Evolutionary conservation across 2,329 filamentous ascomycete genomes (phyloP), one percentile per base, ranked within the genome.

Genomic region (Sarocladium brachiariae): DNA sequence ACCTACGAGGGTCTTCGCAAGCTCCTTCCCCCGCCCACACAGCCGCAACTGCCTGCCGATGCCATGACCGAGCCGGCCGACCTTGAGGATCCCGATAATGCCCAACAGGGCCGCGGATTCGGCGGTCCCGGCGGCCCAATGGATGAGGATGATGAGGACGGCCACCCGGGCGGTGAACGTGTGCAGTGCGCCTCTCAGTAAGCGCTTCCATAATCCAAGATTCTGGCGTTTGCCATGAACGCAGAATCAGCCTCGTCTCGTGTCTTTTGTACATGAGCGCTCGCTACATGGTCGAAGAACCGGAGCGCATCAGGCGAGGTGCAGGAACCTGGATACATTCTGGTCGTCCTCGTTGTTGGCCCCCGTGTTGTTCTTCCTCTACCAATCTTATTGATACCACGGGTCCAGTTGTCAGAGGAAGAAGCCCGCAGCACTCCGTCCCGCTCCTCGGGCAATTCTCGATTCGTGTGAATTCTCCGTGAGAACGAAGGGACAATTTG

Each of bases 131-230:
- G 74, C 19, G 74, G 71, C 41, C 71, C 69, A 50, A 66, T 68
- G 75, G 85, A 89, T 1, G 87, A 91, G 35, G 87, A 91, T 11
- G 87, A 91, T 7, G 83, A 90, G 41, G 86, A 88, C 43, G 86
- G 84, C 18, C 84, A 87, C 56, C 77, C 81, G 13, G 85, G 86
- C 55, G 86, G 75, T 46, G 87, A 91, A 74, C 82, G 88, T 56
- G 87, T 93, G 53, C 88, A 93, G 75, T 93, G 88, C 69, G 87
- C 88, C 52, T 89, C 87, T 30, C 88, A 93, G 80, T 93, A 91
- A 81, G 70, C 38, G 58, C 50, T 27, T 46, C 30, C 51, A 53
- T 50, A 52, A 53, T 51, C 53, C 55, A 53, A 46, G 57, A 21
- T 8, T n/a, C 10, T 52, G 43, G 48, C 51, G 53, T 56, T 37